These are phyloP conservation scores for Quercus agrifolia DNA, from an alignment of 306 rosid genomes.

Conservation along the genomic window DNA sequence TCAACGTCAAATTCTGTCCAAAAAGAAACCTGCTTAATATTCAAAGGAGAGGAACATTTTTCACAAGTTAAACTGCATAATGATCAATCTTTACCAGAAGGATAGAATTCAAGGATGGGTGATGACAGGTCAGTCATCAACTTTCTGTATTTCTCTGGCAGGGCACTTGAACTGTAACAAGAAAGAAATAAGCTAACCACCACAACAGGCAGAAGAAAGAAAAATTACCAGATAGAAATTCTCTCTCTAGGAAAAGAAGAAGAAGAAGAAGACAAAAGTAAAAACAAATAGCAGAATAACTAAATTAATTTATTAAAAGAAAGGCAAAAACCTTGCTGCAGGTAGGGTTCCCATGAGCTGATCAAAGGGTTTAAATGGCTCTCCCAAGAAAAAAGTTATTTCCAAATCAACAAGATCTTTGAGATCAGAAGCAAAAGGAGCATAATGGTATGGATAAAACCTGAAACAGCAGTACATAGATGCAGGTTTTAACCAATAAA, in stretches of 20 bases:
- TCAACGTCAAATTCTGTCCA: conserved; percentile 88
- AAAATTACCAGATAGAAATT: not conserved
- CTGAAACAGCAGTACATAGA: conserved; percentile 44
- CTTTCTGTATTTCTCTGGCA: conserved; percentile 74
- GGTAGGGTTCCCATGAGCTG: conserved; percentile 99
- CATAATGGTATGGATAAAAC: conserved; percentile 97
- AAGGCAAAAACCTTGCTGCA: conserved; percentile 64
- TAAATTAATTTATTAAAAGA: conserved; percentile 16
- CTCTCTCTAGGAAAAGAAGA: not conserved
- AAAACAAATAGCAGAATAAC: conserved; percentile 5
- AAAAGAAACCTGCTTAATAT: conserved; percentile 16
- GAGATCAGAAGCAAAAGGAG: conserved; percentile 98
- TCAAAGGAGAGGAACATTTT: conserved; percentile 4
- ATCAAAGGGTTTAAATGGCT: conserved; percentile 94
- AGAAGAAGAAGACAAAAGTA: too few species aligned
- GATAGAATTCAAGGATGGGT: conserved; percentile 73
- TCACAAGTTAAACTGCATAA: conserved; percentile 14
- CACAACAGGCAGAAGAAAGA: not conserved
- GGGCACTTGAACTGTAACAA: conserved; percentile 79
- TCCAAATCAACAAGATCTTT: conserved; percentile 76
- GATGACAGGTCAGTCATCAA: conserved; percentile 86
- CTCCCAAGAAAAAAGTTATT: conserved; percentile 82
- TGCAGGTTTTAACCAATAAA: conserved; percentile 15
- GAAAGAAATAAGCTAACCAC: conserved; percentile 14
- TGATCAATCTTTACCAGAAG: conserved; percentile 63